Conservation (phyloP, 1,284 basidiomycete genomes). For the Entoloma clypeatum region DNA sequence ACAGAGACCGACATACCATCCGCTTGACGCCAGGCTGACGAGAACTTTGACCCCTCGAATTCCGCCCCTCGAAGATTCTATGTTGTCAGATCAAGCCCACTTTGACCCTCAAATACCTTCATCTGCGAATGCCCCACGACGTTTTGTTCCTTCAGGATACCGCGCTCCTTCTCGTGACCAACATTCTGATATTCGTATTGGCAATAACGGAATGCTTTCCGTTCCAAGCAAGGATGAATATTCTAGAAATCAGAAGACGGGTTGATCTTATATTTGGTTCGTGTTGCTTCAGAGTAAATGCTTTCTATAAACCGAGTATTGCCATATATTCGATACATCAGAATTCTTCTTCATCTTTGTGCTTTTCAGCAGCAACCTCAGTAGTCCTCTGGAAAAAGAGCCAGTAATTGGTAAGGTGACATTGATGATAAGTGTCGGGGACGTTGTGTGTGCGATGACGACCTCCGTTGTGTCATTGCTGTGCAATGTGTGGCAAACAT, state of each 20-base stretch:
- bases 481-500: too few relatives aligned
- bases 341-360: too few relatives aligned
- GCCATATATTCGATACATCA: too few relatives aligned
- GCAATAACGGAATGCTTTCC: constrained; percentile 48
- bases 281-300: neutral
- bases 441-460: too few relatives aligned
- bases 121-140: constrained; percentile 19
- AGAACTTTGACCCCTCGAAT: constrained; percentile 14
- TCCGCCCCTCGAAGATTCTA: constrained; percentile 13
- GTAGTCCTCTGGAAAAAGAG: too few relatives aligned
- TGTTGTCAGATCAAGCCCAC: constrained; percentile 16
- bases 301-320: too few relatives aligned
- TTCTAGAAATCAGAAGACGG: constrained; percentile 19
- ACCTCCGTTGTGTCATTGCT: too few relatives aligned
- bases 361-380: too few relatives aligned
- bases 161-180: constrained; percentile 29
- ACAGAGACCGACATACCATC: too few relatives aligned
- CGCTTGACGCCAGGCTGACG: too few relatives aligned
- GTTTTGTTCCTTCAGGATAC: constrained; percentile 23
- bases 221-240: constrained; percentile 32
- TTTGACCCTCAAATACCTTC: constrained; percentile 16
- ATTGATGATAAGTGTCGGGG: too few relatives aligned
- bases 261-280: constrained; percentile 1
- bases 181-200: constrained; percentile 14
- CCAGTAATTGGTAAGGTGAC: too few relatives aligned